These are phyloP conservation scores for Astraeus odoratus DNA, from an alignment of 768 basidiomycete genomes.

Conservation along the genomic window DNA sequence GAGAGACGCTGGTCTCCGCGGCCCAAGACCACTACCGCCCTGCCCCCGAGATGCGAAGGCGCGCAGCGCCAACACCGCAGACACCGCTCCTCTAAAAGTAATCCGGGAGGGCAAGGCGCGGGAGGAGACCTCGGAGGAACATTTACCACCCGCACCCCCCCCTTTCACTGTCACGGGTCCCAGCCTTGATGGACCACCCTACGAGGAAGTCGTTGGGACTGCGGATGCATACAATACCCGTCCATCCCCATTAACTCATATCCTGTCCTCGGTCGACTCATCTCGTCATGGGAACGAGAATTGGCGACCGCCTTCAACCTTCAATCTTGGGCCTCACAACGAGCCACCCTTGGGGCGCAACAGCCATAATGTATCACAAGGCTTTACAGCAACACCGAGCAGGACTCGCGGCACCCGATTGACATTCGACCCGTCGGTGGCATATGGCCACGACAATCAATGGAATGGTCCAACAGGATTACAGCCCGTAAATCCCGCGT, in stretches of 20 bases:
- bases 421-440: slow-evolving; percentile 41
- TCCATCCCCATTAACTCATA: slow-evolving; percentile 19
- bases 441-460: slow-evolving; percentile 30
- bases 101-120: slow-evolving; percentile 6
- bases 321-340: slow-evolving; percentile 2
- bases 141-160: slow-evolving; percentile 25
- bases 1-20: slow-evolving; percentile 1
- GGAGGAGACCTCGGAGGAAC: slow-evolving; percentile 4
- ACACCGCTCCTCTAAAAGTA: background rate
- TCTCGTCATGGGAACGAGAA: slow-evolving; percentile 8
- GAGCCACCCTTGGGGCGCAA: slow-evolving; percentile 17
- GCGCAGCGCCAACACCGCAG: background rate
- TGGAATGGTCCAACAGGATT: slow-evolving; percentile 8
- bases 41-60: slow-evolving; percentile 10
- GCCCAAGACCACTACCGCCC: slow-evolving; percentile 21
- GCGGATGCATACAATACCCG: slow-evolving; percentile 15
- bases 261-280: slow-evolving; percentile 16
- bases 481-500: slow-evolving; percentile 22
- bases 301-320: slow-evolving; percentile 4
- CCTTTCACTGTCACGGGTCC: slow-evolving; percentile 28
- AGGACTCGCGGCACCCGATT: slow-evolving; percentile 12
- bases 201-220: slow-evolving; percentile 15
- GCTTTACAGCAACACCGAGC: slow-evolving; percentile 4
- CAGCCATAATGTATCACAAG: slow-evolving; percentile 9
- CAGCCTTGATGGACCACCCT: slow-evolving; percentile 31